phyloP scores from a whole-genome alignment of 106 monocot species.

The Agapanthus africanus region DNA sequence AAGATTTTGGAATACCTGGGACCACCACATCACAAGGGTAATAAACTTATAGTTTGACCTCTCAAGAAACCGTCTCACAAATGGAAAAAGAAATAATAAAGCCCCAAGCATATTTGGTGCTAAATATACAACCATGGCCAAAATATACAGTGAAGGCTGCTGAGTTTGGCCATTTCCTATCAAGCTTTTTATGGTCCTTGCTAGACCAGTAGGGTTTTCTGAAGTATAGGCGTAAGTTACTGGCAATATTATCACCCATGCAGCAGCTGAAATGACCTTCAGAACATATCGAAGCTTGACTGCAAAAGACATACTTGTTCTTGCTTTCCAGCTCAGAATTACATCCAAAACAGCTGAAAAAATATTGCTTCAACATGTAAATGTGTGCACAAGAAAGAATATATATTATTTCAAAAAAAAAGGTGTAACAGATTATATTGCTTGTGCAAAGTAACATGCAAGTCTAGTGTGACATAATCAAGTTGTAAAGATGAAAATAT shows the following conservation, averaged over 20 bases:
- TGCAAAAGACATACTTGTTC: conserved; percentile 62
- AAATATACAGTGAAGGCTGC: conserved; percentile 67
- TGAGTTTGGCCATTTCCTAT: conserved; percentile 64
- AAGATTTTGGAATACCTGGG: conserved; percentile 72
- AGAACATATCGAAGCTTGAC: conserved; percentile 86
- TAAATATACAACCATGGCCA: conserved; percentile 76
- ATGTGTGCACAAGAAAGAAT: not conserved
- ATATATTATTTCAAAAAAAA: not conserved
- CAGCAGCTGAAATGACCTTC: conserved; percentile 69
- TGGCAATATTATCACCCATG: conserved; percentile 85
- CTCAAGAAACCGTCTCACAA: conserved; percentile 64
- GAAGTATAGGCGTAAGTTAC: conserved; percentile 84
- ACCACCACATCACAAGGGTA: conserved; percentile 98
- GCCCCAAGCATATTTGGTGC: conserved; percentile 70
- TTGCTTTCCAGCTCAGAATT: conserved; percentile 89
- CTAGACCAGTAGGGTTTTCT: conserved; percentile 82
- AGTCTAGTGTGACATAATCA: too few relatives aligned
- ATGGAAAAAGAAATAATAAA: conserved; percentile 75
- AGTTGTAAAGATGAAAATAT: too few relatives aligned
- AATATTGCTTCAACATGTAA: not conserved
- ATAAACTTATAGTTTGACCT: conserved; percentile 60
- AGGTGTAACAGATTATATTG: too few relatives aligned
- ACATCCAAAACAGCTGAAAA: conserved; percentile 74
- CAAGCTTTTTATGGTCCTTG: conserved; percentile 68
- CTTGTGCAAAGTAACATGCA: too few relatives aligned